Base-by-base conservation (phyloP, 2,329 filamentous ascomycete genomes). In the Penicillium rolfsii region DNA sequence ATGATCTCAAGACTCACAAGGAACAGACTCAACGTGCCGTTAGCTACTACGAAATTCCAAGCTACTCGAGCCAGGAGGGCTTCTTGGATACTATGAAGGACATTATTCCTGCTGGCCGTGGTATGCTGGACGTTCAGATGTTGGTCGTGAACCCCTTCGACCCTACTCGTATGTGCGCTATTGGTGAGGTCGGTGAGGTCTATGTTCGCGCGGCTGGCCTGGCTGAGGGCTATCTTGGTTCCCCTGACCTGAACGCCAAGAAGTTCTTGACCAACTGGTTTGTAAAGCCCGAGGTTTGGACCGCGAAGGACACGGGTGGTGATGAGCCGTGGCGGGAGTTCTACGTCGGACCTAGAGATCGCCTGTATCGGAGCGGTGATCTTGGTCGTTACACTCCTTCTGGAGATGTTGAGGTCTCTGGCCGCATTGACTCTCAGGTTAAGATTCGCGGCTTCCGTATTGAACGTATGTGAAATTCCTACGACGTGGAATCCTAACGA, bases 401-500 rank as follows among this genome's bases (percentile, higher is more conserved):
- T 48, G 91, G 91, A 38, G 88, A 89, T 65, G 89, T 92, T 11
- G 89, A 90, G 71, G 91, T 88, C 71, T 89, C 90, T 9, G 94
- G 94, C 24, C 85, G 95, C 60, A 88, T 87, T 26, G 94, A 98
- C 72, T 85, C 89, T 67, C 94, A 98, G 74, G 91, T 97, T 80
- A 99, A 98, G 82, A 94, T 98, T 66, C 89, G 95, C 62, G 94
- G 94, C 1, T 98, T 97, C 83, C 85, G 94, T 63, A 96, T 99
- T 67, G 95, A 99, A 79, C 87, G 50, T 53, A 53, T 24, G 50
- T 53, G 19, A 14, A 14, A 14, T 36, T 5, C 30, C 9, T 36
- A 19, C 5, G 12, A 33, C n/a, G 9, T n/a, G 12, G 12, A 16
- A 16, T 28, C 30, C 30, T 33, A 5, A 5, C 1, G 24, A 53